Evolutionary conservation across 2,329 filamentous ascomycete species (phyloP).

Genomic region (Pseudocercospora fuligena): DNA sequence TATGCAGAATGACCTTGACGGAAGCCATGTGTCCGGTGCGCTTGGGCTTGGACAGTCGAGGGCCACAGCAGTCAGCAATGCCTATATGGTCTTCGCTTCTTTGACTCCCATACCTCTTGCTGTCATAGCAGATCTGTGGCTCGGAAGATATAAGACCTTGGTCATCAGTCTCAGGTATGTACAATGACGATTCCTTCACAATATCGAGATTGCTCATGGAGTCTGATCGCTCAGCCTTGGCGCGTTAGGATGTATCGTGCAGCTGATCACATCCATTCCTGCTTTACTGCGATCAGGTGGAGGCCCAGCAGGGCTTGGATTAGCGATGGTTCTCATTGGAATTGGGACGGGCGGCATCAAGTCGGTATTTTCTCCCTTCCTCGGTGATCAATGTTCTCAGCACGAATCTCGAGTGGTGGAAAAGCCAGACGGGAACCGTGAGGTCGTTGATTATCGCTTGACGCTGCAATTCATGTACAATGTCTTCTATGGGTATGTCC

Average conservation of each 20-base stretch:
- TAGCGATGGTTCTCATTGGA: conserved; percentile 18
- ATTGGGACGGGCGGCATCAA: conserved; percentile 19
- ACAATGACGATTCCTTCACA: no score
- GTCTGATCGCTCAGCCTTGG: conserved; percentile 1
- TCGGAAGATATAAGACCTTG: conserved; percentile 16
- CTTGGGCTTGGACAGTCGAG: conserved; percentile 21
- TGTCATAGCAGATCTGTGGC: conserved; percentile 13
- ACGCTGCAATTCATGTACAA: conserved; percentile 25
- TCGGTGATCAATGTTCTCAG: conserved; percentile 9
- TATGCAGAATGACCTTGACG: conserved; percentile 15
- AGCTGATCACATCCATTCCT: conserved; percentile 17
- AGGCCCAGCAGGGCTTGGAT: conserved; percentile 7
- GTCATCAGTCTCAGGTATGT: conserved; percentile 15
- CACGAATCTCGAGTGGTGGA: conserved; percentile 2
- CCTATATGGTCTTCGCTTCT: conserved; percentile 18
- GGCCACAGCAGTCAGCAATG: conserved; percentile 21
- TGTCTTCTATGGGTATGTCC: conserved; percentile 19
- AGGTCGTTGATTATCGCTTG: conserved; percentile 17
- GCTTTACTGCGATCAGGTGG: background rate
- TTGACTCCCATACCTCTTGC: conserved; percentile 18
- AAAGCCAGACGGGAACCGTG: background rate
- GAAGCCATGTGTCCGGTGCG: conserved; percentile 11
- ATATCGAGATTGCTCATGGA: background rate
- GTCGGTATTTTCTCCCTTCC: conserved; percentile 13
- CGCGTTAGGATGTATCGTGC: conserved; percentile 15